These are phyloP conservation scores for Lepiota venenata DNA, from an alignment of 768 basidiomycete genomes.

Conservation along the genomic window DNA sequence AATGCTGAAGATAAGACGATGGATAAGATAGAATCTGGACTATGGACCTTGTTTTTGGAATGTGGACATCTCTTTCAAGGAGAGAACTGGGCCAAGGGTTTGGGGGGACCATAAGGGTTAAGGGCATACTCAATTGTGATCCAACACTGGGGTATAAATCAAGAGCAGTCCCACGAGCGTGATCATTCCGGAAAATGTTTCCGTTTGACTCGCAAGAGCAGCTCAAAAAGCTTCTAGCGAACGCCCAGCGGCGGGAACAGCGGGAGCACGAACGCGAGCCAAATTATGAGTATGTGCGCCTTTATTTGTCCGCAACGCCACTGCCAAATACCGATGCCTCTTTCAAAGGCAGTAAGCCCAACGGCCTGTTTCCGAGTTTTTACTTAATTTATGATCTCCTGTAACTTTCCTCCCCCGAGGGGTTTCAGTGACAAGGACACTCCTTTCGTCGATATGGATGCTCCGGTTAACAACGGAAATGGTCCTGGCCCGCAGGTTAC, in stretches of 20 bases:
- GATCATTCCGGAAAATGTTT: background rate
- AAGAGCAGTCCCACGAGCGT: background rate
- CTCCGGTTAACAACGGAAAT: slow-evolving; percentile 8
- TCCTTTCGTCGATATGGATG: slow-evolving; percentile 12
- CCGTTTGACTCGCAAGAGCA: background rate
- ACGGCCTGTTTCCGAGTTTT: background rate
- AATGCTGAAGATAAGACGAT: slow-evolving; percentile 5
- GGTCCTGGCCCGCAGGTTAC: slow-evolving; percentile 31
- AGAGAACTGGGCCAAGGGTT: background rate
- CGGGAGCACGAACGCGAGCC: background rate
- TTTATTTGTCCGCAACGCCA: background rate
- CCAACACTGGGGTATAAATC: background rate
- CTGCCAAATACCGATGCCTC: slow-evolving; percentile 3
- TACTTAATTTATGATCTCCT: background rate
- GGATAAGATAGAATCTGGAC: slow-evolving; percentile 7
- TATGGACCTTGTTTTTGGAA: slow-evolving; percentile 1
- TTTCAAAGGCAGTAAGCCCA: slow-evolving; percentile 4
- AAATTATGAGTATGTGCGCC: slow-evolving; percentile 10
- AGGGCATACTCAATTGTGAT: too few relatives aligned
- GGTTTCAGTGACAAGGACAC: slow-evolving; percentile 6
- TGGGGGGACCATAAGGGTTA: background rate
- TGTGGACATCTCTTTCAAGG: background rate
- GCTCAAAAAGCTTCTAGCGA: background rate
- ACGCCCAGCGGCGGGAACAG: background rate
- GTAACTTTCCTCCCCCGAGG: background rate